phyloP scores from a whole-genome alignment of 495 filamentous ascomycete species.

The Evansstolkia leycettana region DNA sequence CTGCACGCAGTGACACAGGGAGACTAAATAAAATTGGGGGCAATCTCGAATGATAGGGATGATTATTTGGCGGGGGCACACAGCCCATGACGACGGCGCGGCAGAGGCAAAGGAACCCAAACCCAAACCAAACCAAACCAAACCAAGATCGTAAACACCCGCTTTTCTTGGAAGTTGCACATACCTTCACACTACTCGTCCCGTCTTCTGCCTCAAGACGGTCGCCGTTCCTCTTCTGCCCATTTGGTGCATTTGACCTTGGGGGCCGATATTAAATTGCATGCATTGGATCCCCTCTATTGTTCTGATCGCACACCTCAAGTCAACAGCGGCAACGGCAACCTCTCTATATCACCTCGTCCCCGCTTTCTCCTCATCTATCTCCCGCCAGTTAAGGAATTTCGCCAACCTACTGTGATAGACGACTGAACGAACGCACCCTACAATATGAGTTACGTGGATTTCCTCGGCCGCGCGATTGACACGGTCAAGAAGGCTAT shows the following conservation, averaged over 20 bases:
- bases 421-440: not conserved
- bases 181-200: too few relatives aligned
- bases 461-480: conserved; percentile 93
- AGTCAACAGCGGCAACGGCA: not conserved
- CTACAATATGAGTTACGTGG: conserved; percentile 83
- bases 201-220: too few relatives aligned
- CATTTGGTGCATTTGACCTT: too few relatives aligned
- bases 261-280: too few relatives aligned
- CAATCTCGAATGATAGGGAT: not conserved
- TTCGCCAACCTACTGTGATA: not conserved
- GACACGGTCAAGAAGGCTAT: conserved; percentile 93
- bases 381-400: conserved; percentile 14
- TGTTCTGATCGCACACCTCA: too few relatives aligned
- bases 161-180: too few relatives aligned
- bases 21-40: not conserved
- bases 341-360: conserved; percentile 9
- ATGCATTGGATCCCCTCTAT: too few relatives aligned
- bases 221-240: too few relatives aligned
- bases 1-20: not conserved
- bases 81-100: conserved; percentile 4
- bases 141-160: not conserved
- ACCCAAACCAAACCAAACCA: not conserved
- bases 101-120: conserved; percentile 7
- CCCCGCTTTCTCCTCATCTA: conserved; percentile 14
- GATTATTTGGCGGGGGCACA: conserved; percentile 7